Conservation (phyloP, 2,329 filamentous ascomycete genomes). For the Herpotrichia juniperi region DNA sequence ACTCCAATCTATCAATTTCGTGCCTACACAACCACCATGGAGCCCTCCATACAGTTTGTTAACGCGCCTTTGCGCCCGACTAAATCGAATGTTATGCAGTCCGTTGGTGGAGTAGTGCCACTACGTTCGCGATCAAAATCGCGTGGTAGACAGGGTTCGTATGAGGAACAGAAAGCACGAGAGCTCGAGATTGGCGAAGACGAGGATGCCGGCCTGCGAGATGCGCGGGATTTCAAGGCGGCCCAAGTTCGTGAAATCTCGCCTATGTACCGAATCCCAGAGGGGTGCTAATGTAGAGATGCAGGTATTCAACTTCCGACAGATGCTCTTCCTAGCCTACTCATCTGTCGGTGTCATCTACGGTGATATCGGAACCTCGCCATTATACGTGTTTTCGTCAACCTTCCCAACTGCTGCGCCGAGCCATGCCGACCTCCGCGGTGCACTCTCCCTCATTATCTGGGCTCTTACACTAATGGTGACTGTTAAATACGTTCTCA, state of each 20-base stretch:
- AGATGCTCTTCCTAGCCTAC: slow-evolving; percentile 55
- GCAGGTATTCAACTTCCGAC: slow-evolving; percentile 33
- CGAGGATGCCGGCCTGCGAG: slow-evolving; percentile 34
- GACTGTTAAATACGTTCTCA: slow-evolving; percentile 70
- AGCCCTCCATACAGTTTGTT: slow-evolving; percentile 30
- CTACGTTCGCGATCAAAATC: slow-evolving; percentile 26
- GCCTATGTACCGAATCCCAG: not conserved
- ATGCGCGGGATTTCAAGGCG: slow-evolving; percentile 37
- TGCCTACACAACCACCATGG: slow-evolving; percentile 19
- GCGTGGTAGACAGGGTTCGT: slow-evolving; percentile 44
- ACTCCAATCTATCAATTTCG: not conserved
- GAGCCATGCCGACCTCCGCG: slow-evolving; percentile 64
- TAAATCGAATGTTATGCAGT: slow-evolving; percentile 9
- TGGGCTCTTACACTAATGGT: slow-evolving; percentile 74
- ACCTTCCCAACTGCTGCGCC: slow-evolving; percentile 63
- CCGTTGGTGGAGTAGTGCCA: slow-evolving; percentile 32
- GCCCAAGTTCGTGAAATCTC: slow-evolving; percentile 27
- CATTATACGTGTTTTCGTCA: slow-evolving; percentile 75
- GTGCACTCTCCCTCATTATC: slow-evolving; percentile 70
- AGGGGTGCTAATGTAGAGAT: slow-evolving; percentile 16
- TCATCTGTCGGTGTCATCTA: slow-evolving; percentile 72
- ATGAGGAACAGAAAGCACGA: slow-evolving; percentile 71
- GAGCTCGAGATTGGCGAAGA: slow-evolving; percentile 56
- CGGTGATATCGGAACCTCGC: slow-evolving; percentile 70
- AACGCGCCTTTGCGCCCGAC: slow-evolving; percentile 13